Evolutionary conservation across 2,329 filamentous ascomycete genomes (phyloP).

Genomic region (Cryphonectria carpinicola): DNA sequence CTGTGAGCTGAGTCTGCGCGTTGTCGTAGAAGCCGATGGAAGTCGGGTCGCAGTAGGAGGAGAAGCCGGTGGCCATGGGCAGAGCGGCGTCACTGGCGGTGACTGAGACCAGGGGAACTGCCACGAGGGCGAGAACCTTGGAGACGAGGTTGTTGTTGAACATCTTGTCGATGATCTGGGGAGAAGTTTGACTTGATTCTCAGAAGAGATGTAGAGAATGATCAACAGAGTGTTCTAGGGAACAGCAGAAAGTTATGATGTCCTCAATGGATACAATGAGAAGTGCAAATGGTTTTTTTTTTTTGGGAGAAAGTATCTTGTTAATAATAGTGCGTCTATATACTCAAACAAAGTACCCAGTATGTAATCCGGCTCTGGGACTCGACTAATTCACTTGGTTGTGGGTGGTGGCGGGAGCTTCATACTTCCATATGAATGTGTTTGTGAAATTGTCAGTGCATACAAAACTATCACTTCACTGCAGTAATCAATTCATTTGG

Average conservation of each 20-base stretch:
- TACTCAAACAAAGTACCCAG: not conserved
- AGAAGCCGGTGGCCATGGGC: conserved; percentile 1
- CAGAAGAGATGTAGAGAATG: not conserved
- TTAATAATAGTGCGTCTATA: not conserved
- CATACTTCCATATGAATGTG: not conserved
- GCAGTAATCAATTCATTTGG: not conserved
- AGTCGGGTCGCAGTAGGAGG: conserved; percentile 2
- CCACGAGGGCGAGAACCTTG: not conserved
- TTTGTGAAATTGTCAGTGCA: not conserved
- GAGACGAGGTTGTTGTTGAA: not conserved
- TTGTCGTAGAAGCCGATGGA: not conserved
- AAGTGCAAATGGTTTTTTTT: not conserved
- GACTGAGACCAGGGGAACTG: not conserved
- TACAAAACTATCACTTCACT: not conserved
- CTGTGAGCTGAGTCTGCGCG: conserved; percentile 1
- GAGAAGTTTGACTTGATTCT: not conserved
- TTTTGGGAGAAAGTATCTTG: too few species aligned
- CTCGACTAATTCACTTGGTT: not conserved
- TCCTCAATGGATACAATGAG: not conserved
- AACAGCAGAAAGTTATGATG: not conserved
- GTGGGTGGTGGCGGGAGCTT: not conserved
- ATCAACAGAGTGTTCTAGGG: not conserved
- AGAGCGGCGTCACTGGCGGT: not conserved
- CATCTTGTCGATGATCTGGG: not conserved
- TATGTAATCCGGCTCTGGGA: not conserved